Percentiles rank a stretch among this genome's conserved stretches.
Conservation (phyloP, 148 eudicot species). For the Vaccinium vitisidaea region DNA sequence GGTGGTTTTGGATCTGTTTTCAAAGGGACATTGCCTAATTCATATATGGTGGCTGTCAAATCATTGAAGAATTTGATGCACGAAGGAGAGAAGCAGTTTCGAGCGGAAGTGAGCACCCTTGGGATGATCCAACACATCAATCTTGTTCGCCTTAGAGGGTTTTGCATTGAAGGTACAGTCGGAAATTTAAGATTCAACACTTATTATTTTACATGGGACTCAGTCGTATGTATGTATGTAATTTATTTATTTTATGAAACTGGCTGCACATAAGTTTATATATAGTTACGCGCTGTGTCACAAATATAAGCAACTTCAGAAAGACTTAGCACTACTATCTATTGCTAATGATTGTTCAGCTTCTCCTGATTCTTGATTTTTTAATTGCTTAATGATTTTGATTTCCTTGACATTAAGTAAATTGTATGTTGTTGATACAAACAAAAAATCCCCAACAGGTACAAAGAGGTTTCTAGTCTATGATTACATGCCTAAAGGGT, state of each 20-base stretch:
- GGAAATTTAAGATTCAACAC: not conserved
- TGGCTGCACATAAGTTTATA: too few species aligned
- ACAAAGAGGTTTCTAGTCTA: constrained; percentile 30
- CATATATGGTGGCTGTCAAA: not conserved
- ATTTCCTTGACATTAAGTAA: not conserved
- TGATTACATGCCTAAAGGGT: constrained; percentile 49
- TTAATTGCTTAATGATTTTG: not conserved
- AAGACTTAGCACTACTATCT: too few species aligned
- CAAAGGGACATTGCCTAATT: constrained; percentile 4
- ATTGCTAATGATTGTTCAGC: too few species aligned
- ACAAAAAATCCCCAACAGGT: not conserved
- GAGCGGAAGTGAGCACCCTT: not conserved
- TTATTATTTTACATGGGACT: not conserved
- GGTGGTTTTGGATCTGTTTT: not conserved
- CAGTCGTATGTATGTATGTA: not conserved
- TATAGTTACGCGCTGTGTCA: too few species aligned
- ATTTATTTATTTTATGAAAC: too few species aligned
- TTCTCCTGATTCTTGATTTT: too few species aligned
- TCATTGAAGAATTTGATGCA: not conserved
- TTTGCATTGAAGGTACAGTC: not conserved
- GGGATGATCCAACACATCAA: not conserved
- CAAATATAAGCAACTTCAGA: too few species aligned
- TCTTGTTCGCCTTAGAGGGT: not conserved
- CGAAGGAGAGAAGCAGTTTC: not conserved
- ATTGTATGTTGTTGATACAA: not conserved